phyloP scores from a whole-genome alignment of 2,329 filamentous ascomycete species.

The Amylocarpus encephaloides region DNA sequence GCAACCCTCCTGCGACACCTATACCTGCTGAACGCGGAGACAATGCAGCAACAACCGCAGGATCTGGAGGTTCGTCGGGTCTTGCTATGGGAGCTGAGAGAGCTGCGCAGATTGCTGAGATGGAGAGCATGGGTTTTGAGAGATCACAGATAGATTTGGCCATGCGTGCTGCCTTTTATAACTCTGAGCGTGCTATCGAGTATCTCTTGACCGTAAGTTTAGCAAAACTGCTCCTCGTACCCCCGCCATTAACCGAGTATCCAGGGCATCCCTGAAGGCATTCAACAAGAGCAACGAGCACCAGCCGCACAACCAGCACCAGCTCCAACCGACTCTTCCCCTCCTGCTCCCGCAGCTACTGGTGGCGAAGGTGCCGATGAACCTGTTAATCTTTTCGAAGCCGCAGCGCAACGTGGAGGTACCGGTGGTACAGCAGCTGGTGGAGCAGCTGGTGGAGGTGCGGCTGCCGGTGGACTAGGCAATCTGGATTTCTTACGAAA shows the following conservation, averaged over 20 bases:
- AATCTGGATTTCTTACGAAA: constrained; percentile 91
- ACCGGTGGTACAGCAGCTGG: constrained; percentile 41
- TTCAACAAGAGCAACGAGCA: constrained; percentile 62
- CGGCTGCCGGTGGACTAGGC: constrained; percentile 50
- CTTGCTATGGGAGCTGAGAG: constrained; percentile 80
- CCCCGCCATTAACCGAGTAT: constrained; percentile 10
- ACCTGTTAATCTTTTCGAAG: constrained; percentile 84
- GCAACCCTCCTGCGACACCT: constrained; percentile 42
- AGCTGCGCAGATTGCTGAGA: constrained; percentile 75
- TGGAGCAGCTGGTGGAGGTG: constrained; percentile 36
- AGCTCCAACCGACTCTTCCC: constrained; percentile 31
- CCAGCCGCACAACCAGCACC: constrained; percentile 37
- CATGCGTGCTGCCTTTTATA: constrained; percentile 94
- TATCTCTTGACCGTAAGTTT: constrained; percentile 76
- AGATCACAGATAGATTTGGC: constrained; percentile 83
- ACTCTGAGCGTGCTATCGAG: constrained; percentile 94
- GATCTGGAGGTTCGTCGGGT: constrained; percentile 66
- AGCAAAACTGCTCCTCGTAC: background rate
- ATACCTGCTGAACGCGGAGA: constrained; percentile 40
- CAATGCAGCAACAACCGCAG: constrained; percentile 37
- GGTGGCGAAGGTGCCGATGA: constrained; percentile 53
- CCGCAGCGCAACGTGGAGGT: constrained; percentile 62
- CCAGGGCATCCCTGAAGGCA: constrained; percentile 84
- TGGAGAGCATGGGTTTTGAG: constrained; percentile 97
- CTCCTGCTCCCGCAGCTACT: constrained; percentile 39